These are phyloP conservation scores for Botrytis byssoidea DNA, from an alignment of 2,329 filamentous ascomycete genomes.

Conservation along the genomic window DNA sequence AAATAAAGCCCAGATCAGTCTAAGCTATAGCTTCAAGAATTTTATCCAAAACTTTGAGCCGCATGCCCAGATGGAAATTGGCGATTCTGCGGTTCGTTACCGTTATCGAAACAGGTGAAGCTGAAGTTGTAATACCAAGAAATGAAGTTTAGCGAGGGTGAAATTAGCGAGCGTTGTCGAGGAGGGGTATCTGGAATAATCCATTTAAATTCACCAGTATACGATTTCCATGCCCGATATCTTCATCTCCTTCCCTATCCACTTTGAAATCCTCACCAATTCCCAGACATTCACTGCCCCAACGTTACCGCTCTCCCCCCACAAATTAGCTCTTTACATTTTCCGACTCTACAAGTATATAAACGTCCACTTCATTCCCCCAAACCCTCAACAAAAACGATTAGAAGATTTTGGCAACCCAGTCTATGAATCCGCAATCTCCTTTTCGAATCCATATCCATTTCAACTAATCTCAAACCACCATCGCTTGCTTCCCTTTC, in stretches of 20 bases:
- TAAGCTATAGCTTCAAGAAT: too few relatives aligned
- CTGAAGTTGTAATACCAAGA: not conserved
- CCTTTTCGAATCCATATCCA: not conserved
- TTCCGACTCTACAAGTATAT: not conserved
- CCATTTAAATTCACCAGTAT: too few relatives aligned
- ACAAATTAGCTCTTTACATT: rapidly evolving
- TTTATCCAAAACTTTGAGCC: too few relatives aligned
- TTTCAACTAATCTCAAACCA: too few relatives aligned
- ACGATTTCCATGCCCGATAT: too few relatives aligned
- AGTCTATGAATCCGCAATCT: not conserved
- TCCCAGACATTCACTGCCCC: not conserved
- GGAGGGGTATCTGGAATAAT: not conserved
- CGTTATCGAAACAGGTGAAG: not conserved
- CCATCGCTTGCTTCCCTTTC: too few relatives aligned
- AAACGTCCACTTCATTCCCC: not conserved
- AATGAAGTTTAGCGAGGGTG: not conserved
- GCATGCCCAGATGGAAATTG: too few relatives aligned
- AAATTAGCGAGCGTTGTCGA: not conserved
- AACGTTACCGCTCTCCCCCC: not conserved
- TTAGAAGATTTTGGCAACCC: too few relatives aligned
- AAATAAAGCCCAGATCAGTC: too few relatives aligned
- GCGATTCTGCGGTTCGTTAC: not conserved
- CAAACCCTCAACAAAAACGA: not conserved
- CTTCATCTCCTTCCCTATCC: not conserved
- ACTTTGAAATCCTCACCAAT: rapidly evolving